Conservation (phyloP, 495 filamentous ascomycete genomes). For the Aspergillus sparsus region DNA sequence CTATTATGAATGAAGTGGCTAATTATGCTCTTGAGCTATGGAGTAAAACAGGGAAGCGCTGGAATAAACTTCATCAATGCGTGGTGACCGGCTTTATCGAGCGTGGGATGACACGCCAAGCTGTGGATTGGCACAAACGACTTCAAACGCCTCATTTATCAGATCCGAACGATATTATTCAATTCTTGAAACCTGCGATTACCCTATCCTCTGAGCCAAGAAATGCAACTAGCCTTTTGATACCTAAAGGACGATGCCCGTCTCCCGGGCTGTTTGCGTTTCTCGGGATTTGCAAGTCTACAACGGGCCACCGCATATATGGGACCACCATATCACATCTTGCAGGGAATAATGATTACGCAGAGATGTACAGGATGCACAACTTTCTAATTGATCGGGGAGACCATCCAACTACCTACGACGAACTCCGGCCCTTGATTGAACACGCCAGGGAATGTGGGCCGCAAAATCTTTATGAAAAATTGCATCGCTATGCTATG, state of each 20-base stretch:
- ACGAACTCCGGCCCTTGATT: constrained; percentile 45
- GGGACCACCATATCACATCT: constrained; percentile 59
- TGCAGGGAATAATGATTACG: constrained; percentile 46
- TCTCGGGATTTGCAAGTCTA: constrained; percentile 50
- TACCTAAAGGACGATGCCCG: constrained; percentile 11
- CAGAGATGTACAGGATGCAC: constrained; percentile 63
- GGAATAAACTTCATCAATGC: constrained; percentile 50
- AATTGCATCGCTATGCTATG: constrained; percentile 30
- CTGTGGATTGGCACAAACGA: constrained; percentile 50
- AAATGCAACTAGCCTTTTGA: neutral
- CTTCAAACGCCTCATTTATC: constrained; percentile 38
- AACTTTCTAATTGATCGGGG: constrained; percentile 43
- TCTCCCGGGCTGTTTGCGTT: constrained; percentile 38
- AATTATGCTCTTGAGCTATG: constrained; percentile 58
- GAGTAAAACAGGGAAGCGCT: constrained; percentile 41
- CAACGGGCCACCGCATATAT: constrained; percentile 55
- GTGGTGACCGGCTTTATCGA: constrained; percentile 51
- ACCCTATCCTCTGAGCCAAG: constrained; percentile 3
- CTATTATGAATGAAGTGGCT: constrained; percentile 51
- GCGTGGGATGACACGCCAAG: constrained; percentile 33
- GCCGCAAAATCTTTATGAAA: constrained; percentile 23
- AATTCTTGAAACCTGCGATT: constrained; percentile 36
- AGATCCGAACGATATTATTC: constrained; percentile 36
- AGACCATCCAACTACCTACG: constrained; percentile 51
- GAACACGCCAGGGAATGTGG: constrained; percentile 41